Conservation (phyloP, 495 filamentous ascomycete genomes). For the Barbatosphaeria neglecta region DNA sequence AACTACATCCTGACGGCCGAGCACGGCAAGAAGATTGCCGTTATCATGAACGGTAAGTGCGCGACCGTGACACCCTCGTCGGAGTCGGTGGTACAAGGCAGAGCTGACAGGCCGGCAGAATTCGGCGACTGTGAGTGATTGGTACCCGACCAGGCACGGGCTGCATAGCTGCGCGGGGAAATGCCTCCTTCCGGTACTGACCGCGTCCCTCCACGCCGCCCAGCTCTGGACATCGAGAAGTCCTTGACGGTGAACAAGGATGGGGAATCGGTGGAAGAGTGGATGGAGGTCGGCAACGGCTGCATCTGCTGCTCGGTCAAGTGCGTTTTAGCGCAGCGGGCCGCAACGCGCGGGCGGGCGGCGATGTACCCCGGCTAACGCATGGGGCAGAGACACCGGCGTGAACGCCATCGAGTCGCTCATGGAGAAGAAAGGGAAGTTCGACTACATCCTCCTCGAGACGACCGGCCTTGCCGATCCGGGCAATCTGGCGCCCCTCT, state of each 20-base stretch:
- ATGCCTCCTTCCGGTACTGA: constrained; percentile 11
- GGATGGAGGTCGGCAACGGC: constrained; percentile 91
- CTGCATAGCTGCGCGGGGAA: too few relatives aligned
- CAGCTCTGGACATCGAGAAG: constrained; percentile 89
- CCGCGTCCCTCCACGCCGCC: too few relatives aligned
- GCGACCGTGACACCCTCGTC: neutral
- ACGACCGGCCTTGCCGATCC: constrained; percentile 94
- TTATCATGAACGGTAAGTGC: constrained; percentile 80
- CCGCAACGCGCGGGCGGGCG: neutral
- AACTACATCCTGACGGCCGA: constrained; percentile 91
- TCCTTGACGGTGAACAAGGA: constrained; percentile 77
- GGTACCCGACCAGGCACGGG: neutral
- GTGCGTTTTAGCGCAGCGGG: too few relatives aligned
- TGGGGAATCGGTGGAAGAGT: constrained; percentile 80
- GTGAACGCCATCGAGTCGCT: constrained; percentile 89
- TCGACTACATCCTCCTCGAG: constrained; percentile 97
- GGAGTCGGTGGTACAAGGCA: too few relatives aligned
- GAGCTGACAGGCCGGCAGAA: constrained; percentile 38
- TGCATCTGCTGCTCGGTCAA: constrained; percentile 99
- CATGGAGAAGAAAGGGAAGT: constrained; percentile 87
- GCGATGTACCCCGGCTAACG: neutral
- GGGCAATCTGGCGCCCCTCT: constrained; percentile 87
- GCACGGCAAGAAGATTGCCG: constrained; percentile 94
- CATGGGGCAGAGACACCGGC: constrained; percentile 58
- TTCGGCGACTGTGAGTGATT: constrained; percentile 76